Base-by-base conservation (phyloP, 1,139 yeast species). In the Yarrowia galli region DNA sequence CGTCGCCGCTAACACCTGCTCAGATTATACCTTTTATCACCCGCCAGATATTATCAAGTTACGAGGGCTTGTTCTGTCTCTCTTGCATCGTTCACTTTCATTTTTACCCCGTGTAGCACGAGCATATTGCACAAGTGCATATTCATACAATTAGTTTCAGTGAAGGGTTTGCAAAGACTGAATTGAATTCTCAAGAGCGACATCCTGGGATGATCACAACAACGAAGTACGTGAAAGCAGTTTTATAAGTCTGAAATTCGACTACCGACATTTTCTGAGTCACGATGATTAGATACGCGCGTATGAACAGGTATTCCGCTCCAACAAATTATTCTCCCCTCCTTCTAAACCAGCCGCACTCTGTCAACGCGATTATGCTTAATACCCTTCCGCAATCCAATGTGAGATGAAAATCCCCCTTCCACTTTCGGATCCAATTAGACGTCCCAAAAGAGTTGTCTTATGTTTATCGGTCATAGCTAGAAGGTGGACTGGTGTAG, bases 301-400 rank as follows among this genome's bases (percentile, higher is more conserved):
- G n/a, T n/a, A n/a, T n/a, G n/a, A n/a, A n/a, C n/a, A n/a, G n/a
- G n/a, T n/a, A 3, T 28, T 28, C 32, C 1, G 32, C 4, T 28
- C 10, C 32, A 28, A 28, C 32, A 10, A 10, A 7, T 8, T 28
- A 10, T 28, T 6, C 32, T 28, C 32, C 28, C 3, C 28, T 25
- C 7, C 32, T 28, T 28, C 7, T 35, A 12, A 15, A 35, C 36
- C 53, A 46, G 53, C 32, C 48, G 48, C 48, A 43, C 48, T 22
- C 48, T 22, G 20, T 20, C 43, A 2, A 25, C 36, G 8, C 58
- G 18, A 51, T 53, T 53, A 53, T 53, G 60, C 60, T 53, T 53
- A 53, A 53, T n/a, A n/a, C 40, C 18, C 60, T 53, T 53, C 35
- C 45, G 60, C 60, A 53, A 53, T 28, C 43, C 58, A 53, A 53